Evolutionary conservation across 768 basidiomycete species (phyloP).

Genomic region (Suillus spraguei): DNA sequence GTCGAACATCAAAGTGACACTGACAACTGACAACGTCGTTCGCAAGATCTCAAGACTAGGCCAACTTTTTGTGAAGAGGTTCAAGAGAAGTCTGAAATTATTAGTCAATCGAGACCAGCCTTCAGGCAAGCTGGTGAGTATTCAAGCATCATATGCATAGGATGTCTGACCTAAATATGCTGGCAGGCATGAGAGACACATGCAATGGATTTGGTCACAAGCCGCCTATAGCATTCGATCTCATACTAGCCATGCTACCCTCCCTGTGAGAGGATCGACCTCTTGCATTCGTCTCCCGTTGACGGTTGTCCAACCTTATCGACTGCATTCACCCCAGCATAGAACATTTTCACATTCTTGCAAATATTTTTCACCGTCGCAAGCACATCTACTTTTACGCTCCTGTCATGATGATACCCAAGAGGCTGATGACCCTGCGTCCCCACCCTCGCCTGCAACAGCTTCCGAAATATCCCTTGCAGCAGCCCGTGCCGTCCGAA

Average conservation of each 20-base stretch:
- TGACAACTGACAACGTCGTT: not conserved
- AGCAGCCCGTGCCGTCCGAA: constrained; percentile 54
- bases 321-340: constrained; percentile 7
- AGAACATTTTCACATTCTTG: constrained; percentile 16
- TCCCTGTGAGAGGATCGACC: not conserved
- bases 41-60: no score
- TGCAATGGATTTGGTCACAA: constrained; percentile 69
- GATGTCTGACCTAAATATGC: constrained; percentile 7
- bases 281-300: not conserved
- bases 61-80: not conserved
- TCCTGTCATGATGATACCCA: constrained; percentile 3
- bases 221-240: constrained; percentile 47
- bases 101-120: not conserved
- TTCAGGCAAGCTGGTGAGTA: constrained; percentile 28
- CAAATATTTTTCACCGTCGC: constrained; percentile 7
- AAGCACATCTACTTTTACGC: constrained; percentile 12
- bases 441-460: not conserved
- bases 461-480: constrained; percentile 26
- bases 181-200: constrained; percentile 62
- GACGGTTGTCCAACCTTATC: not conserved
- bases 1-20: not conserved
- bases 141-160: not conserved
- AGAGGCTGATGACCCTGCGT: not conserved
- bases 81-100: not conserved
- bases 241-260: constrained; percentile 13